Conservation (phyloP, 257 asterid species). For the Nicotiana tabacum region DNA sequence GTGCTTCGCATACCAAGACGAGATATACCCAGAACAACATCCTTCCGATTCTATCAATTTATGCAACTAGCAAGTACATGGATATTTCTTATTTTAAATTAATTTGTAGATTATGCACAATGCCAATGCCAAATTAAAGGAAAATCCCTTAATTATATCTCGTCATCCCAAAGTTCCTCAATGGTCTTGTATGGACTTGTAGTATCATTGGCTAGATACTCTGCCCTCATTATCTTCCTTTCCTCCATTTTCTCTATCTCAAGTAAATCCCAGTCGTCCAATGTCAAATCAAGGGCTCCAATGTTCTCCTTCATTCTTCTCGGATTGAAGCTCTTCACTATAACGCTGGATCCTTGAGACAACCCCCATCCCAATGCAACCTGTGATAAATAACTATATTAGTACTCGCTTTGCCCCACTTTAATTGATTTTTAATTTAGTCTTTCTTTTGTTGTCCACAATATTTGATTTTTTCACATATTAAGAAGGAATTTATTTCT, state of each 20-base stretch:
- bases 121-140: neutral
- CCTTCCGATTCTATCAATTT: neutral
- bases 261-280: constrained; percentile 40
- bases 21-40: neutral
- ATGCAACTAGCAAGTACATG: neutral
- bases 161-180: constrained; percentile 82
- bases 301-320: constrained; percentile 70
- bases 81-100: neutral
- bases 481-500: no score
- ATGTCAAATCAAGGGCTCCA: constrained; percentile 40
- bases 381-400: constrained; percentile 7
- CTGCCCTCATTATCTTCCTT: constrained; percentile 74
- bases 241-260: constrained; percentile 54
- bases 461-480: no score
- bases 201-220: constrained; percentile 47
- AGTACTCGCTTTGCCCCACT: no score
- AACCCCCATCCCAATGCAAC: constrained; percentile 73
- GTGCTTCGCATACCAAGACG: neutral
- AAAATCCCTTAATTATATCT: constrained; percentile 30
- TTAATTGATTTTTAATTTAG: no score
- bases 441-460: no score
- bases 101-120: neutral
- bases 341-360: constrained; percentile 58
- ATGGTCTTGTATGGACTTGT: constrained; percentile 77
- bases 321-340: constrained; percentile 72